Evolutionary conservation across 1,284 basidiomycete species (phyloP), one percentile per base, ranked within the genome.

Genomic region (Vanrija sp.): DNA sequence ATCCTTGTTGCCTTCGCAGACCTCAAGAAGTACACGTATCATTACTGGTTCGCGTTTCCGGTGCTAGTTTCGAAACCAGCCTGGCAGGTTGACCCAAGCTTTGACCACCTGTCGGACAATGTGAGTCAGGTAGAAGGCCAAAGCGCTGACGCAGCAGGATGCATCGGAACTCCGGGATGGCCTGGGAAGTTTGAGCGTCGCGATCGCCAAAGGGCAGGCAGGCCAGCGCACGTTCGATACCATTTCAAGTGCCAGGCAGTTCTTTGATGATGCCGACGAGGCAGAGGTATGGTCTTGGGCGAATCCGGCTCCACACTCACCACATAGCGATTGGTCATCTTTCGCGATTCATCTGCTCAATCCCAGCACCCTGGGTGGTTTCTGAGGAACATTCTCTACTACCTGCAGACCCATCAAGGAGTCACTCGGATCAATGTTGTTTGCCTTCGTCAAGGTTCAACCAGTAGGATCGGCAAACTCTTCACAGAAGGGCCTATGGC

Each of bases 21-120:
- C 73, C 84, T 98, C 56, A 98, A 98, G 80, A 97, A 95, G 75
- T 98, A 95, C 79, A 88, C 87, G 60, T 98, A 91, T 73, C 93
- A 88, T 71, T 97, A 98, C 76, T 98, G 95, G 94, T 97, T 97
- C 66, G 89, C 89, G 0, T 96, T 97, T 73, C 96, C 96, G 0
- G 91, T 92, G 0, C 84, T 98, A 53, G 84, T 87, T 0, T 81
- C 88, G 15, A 89, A 89, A 62, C 91, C 92, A 4, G 83, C 85
- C 0, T 96, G 92, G 92, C 84, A 91, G 75, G 82, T 91, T 53
- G 76, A 78, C 38, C 49, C 38, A 4, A 55, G 54, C 2, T 55
- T 67, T 6, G 9, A 35, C 9, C 41, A 37, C 2, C 48, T 54
- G 8, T 42, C 57, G 0, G 53, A 64, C 12, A 25, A 48, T n/a